Evolutionary conservation across 208 protist species (phyloP).

Genomic region (Endotrypanum monterogeii): DNA sequence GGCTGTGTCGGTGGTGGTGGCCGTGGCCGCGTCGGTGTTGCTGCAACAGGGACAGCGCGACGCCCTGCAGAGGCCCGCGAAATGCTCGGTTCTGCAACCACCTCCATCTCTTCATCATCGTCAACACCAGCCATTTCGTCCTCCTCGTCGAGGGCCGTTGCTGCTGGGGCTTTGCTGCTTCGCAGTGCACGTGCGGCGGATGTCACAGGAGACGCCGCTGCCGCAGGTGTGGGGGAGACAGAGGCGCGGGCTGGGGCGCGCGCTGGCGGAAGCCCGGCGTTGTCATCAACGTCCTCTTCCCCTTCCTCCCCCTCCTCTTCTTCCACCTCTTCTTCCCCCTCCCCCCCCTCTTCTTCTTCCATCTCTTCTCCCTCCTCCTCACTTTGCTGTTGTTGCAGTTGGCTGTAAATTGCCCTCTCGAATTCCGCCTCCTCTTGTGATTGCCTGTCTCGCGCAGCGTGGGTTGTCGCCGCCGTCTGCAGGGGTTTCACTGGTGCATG

Average conservation of each 20-base stretch:
- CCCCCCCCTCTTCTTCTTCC: slow-evolving; percentile 32
- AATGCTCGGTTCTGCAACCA: not conserved
- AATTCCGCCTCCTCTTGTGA: slow-evolving; percentile 23
- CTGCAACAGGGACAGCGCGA: slow-evolving; percentile 5
- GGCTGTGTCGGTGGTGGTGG: not conserved
- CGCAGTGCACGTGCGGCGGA: not conserved
- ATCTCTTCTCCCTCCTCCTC: slow-evolving; percentile 21
- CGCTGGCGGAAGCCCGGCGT: slow-evolving; percentile 10
- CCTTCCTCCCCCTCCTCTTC: slow-evolving; percentile 22
- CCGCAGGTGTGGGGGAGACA: not conserved
- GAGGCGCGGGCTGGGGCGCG: not conserved
- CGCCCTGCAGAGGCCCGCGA: not conserved
- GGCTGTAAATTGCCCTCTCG: slow-evolving; percentile 22
- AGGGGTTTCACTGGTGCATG: not conserved
- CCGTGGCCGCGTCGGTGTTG: not conserved
- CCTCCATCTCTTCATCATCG: not conserved
- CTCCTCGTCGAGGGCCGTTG: not conserved
- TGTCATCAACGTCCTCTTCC: slow-evolving; percentile 21
- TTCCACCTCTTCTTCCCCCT: slow-evolving; percentile 8
- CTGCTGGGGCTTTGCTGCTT: not conserved
- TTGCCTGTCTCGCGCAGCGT: slow-evolving; percentile 8
- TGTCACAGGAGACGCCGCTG: not conserved
- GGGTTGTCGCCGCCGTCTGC: not conserved
- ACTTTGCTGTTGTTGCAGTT: slow-evolving; percentile 5
- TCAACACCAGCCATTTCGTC: not conserved